Evolutionary conservation across 148 eudicot genomes (phyloP), one percentile per base, ranked within the genome.

Genomic region (Fagopyrum tataricum): DNA sequence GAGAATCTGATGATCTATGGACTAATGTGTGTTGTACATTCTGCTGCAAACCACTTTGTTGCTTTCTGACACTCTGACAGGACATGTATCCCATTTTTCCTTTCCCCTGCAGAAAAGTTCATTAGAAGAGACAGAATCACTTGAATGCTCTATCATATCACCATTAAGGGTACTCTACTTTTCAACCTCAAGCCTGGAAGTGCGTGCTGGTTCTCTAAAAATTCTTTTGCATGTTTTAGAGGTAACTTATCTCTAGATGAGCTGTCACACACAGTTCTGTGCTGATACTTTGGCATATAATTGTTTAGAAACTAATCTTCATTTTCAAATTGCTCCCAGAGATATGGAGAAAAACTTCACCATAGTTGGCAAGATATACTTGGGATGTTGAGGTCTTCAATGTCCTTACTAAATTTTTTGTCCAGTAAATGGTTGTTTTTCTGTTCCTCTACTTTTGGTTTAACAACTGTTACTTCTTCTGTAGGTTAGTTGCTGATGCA

Each of bases 361-460:
- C 88, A 86, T 78, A 95, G 99, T 77, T 95, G 99, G 99, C 90
- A 85, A 74, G 88, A 86, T 77, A 92, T 95, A 86, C 97, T 95
- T 74, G 93, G 92, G 82, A 71, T 91, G 90, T 79, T 95, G 78
- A 95, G 96, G 99, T 92, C 62, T 61, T 4, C 46, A 37, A 59
- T 70, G 75, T 77, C 26, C 71, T 26, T 73, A 40, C 69, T 31
- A 17, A 42, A 67, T 17, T 41, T 40, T 76, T 58, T 43, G 64
- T 61, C 64, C 74, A 17, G 12, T 77, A 13, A 59, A 53, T 77
- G 69, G 44, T 43, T 64, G 40, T 7, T 73, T 64, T 47, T 40
- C 56, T 20, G 18, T 41, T 76, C 31, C 61, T 74, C 12, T 48
- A 44, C 58, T 70, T 31, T 43, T 69, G 69, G 9, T 62, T 44